These are phyloP conservation scores for Takashimella tepidaria DNA, from an alignment of 1,284 basidiomycete genomes.

Conservation along the genomic window DNA sequence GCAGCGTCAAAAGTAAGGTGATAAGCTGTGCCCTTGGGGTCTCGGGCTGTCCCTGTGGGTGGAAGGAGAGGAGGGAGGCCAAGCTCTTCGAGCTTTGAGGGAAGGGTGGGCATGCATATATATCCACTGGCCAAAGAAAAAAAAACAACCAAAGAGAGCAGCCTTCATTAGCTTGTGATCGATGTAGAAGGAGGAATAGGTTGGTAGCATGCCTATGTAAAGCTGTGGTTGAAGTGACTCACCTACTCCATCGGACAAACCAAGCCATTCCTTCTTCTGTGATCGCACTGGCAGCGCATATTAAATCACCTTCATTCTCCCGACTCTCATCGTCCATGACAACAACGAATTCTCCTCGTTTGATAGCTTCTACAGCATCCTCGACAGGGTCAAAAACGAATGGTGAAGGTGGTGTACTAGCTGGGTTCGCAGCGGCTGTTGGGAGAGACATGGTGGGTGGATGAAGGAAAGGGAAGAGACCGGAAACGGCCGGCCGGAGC, in stretches of 20 bases:
- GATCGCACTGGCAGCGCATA: slow-evolving; percentile 72
- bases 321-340: slow-evolving; percentile 92
- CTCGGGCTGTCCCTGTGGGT: slow-evolving; percentile 62
- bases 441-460: slow-evolving; percentile 35
- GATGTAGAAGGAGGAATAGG: slow-evolving; percentile 1
- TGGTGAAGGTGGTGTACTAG: slow-evolving; percentile 29
- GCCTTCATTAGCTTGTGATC: not conserved
- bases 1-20: slow-evolving; percentile 94
- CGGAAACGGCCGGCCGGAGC: not conserved
- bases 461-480: not conserved
- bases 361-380: slow-evolving; percentile 72
- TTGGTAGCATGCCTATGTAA: no score
- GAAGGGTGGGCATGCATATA: slow-evolving; percentile 83
- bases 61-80: slow-evolving; percentile 90
- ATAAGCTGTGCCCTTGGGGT: slow-evolving; percentile 90
- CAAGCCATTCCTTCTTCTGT: slow-evolving; percentile 98
- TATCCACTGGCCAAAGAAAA: slow-evolving; percentile 63
- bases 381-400: slow-evolving; percentile 65
- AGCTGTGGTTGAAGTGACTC: slow-evolving; percentile 29
- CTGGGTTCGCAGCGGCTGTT: slow-evolving; percentile 16
- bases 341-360: slow-evolving; percentile 79
- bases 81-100: slow-evolving; percentile 70
- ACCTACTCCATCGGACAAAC: slow-evolving; percentile 97
- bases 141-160: not conserved
- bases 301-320: slow-evolving; percentile 93